Conservation (phyloP, 208 protist genomes). For the Kentomonas sorsogonicus region DNA sequence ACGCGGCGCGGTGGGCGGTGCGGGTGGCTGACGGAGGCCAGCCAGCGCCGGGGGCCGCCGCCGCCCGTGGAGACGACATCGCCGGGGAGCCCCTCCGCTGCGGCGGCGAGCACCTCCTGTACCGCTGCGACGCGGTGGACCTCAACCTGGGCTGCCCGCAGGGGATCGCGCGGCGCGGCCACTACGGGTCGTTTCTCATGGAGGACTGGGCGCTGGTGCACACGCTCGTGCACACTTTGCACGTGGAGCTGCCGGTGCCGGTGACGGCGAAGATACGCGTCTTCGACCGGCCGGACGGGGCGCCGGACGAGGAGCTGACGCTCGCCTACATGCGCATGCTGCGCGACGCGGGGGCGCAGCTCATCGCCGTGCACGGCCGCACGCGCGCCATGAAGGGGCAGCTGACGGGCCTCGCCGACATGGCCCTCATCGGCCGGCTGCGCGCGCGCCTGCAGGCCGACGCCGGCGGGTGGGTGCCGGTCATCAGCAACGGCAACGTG, state of each 20-base stretch:
- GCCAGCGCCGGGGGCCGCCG: neutral
- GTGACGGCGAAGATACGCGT: slow-evolving; percentile 92
- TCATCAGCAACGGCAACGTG: slow-evolving; percentile 90
- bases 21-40: neutral
- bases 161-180: slow-evolving; percentile 83
- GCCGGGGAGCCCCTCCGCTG: neutral
- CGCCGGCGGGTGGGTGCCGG: slow-evolving; percentile 30
- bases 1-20: slow-evolving; percentile 50
- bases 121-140: slow-evolving; percentile 84
- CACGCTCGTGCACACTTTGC: slow-evolving; percentile 73
- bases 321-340: slow-evolving; percentile 85
- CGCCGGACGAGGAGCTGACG: slow-evolving; percentile 27
- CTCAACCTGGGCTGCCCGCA: slow-evolving; percentile 92
- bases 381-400: slow-evolving; percentile 81
- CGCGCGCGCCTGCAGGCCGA: slow-evolving; percentile 26
- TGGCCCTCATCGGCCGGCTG: slow-evolving; percentile 58
- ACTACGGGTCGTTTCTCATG: slow-evolving; percentile 92
- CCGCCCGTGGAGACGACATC: neutral
- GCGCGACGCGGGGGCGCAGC: slow-evolving; percentile 64
- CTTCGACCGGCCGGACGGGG: slow-evolving; percentile 33
- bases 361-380: slow-evolving; percentile 86
- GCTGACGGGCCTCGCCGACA: slow-evolving; percentile 53
- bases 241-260: slow-evolving; percentile 81
- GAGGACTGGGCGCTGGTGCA: slow-evolving; percentile 82
- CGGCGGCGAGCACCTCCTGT: slow-evolving; percentile 9